Percentiles rank a stretch among this genome's conserved stretches.
Conservation (phyloP, 495 filamentous ascomycete genomes). For the Xylaria bambusicola region DNA sequence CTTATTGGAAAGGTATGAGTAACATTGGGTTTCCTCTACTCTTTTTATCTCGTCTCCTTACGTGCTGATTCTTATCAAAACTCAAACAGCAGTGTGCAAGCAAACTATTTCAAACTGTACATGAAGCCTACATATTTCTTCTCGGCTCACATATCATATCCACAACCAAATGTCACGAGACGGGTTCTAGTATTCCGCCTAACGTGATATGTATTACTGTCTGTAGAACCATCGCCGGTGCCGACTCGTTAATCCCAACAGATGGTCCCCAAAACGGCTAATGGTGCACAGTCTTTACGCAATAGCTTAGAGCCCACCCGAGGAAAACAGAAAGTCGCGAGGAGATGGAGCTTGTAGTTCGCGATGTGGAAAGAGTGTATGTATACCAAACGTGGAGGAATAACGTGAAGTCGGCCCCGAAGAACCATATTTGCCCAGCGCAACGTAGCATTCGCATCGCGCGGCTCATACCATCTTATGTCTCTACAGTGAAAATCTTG, state of each 20-base stretch:
- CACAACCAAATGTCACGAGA: background rate
- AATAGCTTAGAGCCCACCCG: background rate
- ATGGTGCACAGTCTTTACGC: background rate
- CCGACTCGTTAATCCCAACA: background rate
- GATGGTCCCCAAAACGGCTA: background rate
- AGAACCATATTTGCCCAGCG: conserved; percentile 2
- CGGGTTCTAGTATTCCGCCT: background rate
- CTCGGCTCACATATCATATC: background rate
- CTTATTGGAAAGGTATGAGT: background rate
- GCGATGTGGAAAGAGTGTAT: conserved; percentile 6
- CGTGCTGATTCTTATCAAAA: background rate
- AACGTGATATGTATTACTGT: background rate
- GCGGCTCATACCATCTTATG: conserved; percentile 13
- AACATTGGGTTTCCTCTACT: background rate
- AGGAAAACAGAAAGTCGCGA: background rate
- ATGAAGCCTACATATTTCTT: background rate
- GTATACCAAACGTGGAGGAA: conserved; percentile 7
- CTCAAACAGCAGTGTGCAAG: background rate
- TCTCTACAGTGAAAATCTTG: background rate
- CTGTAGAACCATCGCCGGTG: background rate
- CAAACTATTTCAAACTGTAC: background rate
- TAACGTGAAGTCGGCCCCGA: conserved; percentile 5
- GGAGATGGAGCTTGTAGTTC: conserved; percentile 8
- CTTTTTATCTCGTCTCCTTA: background rate
- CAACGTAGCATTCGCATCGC: conserved; percentile 22